A percentile compares a stretch with the other conserved stretches of the same genome.
These are phyloP conservation scores for Cyberlindnera mississippiensis DNA, from an alignment of 805 yeast genomes.

Conservation along the genomic window DNA sequence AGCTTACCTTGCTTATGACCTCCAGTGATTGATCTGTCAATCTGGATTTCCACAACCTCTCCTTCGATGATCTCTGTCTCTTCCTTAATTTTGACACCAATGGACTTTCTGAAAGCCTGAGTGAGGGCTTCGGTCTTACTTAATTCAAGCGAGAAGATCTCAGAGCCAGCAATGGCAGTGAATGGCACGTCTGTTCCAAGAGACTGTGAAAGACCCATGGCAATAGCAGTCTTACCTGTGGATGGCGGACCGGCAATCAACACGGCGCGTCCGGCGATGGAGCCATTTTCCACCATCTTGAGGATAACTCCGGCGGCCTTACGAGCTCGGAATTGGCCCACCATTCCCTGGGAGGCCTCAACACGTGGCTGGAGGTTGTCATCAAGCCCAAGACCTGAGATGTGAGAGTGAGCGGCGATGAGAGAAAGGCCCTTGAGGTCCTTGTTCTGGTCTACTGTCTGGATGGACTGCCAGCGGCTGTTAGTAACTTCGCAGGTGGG, in stretches of 20 bases:
- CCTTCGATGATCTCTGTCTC: slow-evolving; percentile 98
- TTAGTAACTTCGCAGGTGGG: background rate
- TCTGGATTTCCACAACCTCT: slow-evolving; percentile 95
- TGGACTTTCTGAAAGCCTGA: slow-evolving; percentile 93
- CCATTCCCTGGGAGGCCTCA: slow-evolving; percentile 86
- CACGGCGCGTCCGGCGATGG: slow-evolving; percentile 95
- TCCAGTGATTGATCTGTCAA: slow-evolving; percentile 89
- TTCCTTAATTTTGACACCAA: slow-evolving; percentile 93
- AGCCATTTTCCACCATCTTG: slow-evolving; percentile 89
- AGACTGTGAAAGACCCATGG: slow-evolving; percentile 84
- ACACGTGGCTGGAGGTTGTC: slow-evolving; percentile 76
- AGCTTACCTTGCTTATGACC: slow-evolving; percentile 98
- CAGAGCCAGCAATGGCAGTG: slow-evolving; percentile 93
- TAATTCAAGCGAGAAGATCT: slow-evolving; percentile 85
- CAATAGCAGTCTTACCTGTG: slow-evolving; percentile 98
- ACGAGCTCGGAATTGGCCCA: slow-evolving; percentile 93
- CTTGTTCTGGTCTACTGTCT: slow-evolving; percentile 40
- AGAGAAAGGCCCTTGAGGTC: slow-evolving; percentile 64
- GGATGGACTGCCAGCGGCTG: slow-evolving; percentile 32
- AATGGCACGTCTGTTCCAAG: slow-evolving; percentile 78
- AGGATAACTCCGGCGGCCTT: slow-evolving; percentile 93
- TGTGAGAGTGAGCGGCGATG: slow-evolving; percentile 97
- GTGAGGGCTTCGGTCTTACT: slow-evolving; percentile 95
- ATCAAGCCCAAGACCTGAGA: slow-evolving; percentile 94
- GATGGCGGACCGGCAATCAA: slow-evolving; percentile 97